Percentiles rank a stretch among this genome's conserved stretches.
Evolutionary conservation across 352 stramenopile species (phyloP).

Genomic region (Phytophthora citrophthora): DNA sequence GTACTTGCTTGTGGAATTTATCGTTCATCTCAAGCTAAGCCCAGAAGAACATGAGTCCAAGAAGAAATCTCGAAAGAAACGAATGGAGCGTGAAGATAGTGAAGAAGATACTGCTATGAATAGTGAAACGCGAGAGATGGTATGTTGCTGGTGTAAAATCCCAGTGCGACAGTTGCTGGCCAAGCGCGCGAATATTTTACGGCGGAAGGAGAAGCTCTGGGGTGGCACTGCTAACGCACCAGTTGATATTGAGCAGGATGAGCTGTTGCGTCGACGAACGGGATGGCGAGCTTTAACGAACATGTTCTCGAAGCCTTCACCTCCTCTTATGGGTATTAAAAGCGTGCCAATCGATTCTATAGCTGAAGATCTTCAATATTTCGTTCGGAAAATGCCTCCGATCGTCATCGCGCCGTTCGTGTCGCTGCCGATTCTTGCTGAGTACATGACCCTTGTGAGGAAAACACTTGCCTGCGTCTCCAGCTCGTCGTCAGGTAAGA

Average conservation of each 20-base stretch:
- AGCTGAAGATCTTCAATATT: slow-evolving; percentile 56
- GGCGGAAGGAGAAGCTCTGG: slow-evolving; percentile 64
- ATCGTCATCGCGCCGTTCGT: slow-evolving; percentile 73
- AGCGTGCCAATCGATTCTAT: slow-evolving; percentile 59
- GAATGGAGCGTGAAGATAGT: slow-evolving; percentile 9
- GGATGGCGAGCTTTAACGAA: slow-evolving; percentile 79
- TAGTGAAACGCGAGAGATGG: slow-evolving; percentile 59
- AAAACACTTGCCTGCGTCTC: slow-evolving; percentile 48
- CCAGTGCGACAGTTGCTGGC: slow-evolving; percentile 60
- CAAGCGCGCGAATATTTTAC: slow-evolving; percentile 52
- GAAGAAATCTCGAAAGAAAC: slow-evolving; percentile 18
- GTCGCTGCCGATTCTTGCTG: slow-evolving; percentile 65
- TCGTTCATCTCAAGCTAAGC: slow-evolving; percentile 60
- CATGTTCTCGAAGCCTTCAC: slow-evolving; percentile 59
- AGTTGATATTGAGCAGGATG: slow-evolving; percentile 77
- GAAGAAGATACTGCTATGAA: slow-evolving; percentile 17
- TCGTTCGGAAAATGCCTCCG: slow-evolving; percentile 64
- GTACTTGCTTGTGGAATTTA: slow-evolving; percentile 77
- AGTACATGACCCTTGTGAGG: slow-evolving; percentile 79
- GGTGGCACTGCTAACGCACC: slow-evolving; percentile 68
- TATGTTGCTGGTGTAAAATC: slow-evolving; percentile 83
- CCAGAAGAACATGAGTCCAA: slow-evolving; percentile 31
- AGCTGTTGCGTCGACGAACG: slow-evolving; percentile 67
- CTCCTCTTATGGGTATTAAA: slow-evolving; percentile 71
- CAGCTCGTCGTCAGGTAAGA: slow-evolving; percentile 49